phyloP scores from a whole-genome alignment of 495 filamentous ascomycete genomes.

The Xanthoparmelia taractica region DNA sequence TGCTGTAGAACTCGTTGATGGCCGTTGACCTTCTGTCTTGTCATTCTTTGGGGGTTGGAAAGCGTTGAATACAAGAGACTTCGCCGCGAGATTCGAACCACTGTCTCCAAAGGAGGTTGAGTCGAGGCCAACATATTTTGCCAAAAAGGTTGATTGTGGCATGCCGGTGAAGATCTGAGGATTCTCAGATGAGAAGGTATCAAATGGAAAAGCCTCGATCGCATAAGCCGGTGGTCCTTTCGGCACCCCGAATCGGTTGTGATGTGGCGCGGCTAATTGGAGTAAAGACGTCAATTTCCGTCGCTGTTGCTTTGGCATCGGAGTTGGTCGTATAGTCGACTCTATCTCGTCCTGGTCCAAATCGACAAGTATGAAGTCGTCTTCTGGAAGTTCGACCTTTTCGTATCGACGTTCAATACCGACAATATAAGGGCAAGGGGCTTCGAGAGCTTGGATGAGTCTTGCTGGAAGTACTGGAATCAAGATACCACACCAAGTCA shows the following conservation, averaged over 20 bases:
- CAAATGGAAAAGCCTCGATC: conserved; percentile 81
- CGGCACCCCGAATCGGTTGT: conserved; percentile 76
- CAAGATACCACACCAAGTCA: conserved; percentile 87
- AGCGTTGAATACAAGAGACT: conserved; percentile 73
- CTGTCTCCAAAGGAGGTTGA: conserved; percentile 74
- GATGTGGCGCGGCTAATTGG: conserved; percentile 84
- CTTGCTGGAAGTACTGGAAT: conserved; percentile 87
- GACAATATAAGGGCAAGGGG: conserved; percentile 94
- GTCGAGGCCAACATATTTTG: conserved; percentile 79
- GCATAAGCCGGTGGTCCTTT: conserved; percentile 89
- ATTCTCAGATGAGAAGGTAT: conserved; percentile 83
- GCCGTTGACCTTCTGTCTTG: conserved; percentile 61
- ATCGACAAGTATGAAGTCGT: conserved; percentile 93
- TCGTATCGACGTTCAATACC: conserved; percentile 93
- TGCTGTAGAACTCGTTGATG: conserved; percentile 69
- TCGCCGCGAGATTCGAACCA: conserved; percentile 45
- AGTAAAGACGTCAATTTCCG: conserved; percentile 82
- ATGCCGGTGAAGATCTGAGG: conserved; percentile 64
- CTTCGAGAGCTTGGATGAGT: conserved; percentile 81
- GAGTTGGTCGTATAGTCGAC: conserved; percentile 60
- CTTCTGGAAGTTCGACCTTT: conserved; percentile 83
- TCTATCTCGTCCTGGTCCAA: conserved; percentile 85
- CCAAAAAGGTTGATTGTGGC: conserved; percentile 60
- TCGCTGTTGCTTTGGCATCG: conserved; percentile 80
- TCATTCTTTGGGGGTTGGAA: conserved; percentile 66